Conservation (phyloP, 1,139 yeast genomes). For the Yamadazyma atmosphaerica region DNA sequence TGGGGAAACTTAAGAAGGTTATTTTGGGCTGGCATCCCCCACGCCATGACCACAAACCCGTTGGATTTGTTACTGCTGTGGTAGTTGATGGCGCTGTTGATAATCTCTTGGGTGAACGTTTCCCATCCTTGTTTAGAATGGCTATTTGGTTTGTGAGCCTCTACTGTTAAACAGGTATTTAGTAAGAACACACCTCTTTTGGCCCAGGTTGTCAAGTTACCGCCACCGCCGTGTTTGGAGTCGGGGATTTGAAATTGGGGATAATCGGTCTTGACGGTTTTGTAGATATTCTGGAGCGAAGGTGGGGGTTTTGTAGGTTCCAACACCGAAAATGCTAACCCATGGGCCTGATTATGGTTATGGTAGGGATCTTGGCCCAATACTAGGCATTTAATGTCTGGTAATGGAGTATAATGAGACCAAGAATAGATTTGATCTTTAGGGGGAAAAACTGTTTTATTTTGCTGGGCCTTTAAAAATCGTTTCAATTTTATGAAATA, state of each 20-base stretch:
- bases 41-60: constrained; percentile 80
- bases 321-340: constrained; percentile 87
- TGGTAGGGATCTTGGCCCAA: constrained; percentile 98
- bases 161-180: constrained; percentile 88
- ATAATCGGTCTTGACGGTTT: constrained; percentile 70
- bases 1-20: constrained; percentile 49
- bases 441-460: constrained; percentile 73
- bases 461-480: constrained; percentile 46
- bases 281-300: constrained; percentile 83
- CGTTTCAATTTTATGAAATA: constrained; percentile 75
- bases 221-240: constrained; percentile 48
- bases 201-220: constrained; percentile 85
- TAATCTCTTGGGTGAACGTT: constrained; percentile 72
- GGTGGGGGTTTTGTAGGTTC: constrained; percentile 91
- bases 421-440: constrained; percentile 81
- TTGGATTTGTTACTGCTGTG: constrained; percentile 27
- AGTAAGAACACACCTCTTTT: constrained; percentile 82
- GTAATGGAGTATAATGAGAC: constrained; percentile 84
- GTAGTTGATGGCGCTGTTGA: constrained; percentile 46
- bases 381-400: constrained; percentile 71
- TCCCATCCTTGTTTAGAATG: constrained; percentile 96
- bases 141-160: constrained; percentile 91
- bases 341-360: constrained; percentile 91
- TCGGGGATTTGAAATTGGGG: constrained; percentile 66
- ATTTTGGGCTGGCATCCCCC: constrained; percentile 94